Conservation (phyloP, 2,329 filamentous ascomycete species). For the Fusarium sp. region DNA sequence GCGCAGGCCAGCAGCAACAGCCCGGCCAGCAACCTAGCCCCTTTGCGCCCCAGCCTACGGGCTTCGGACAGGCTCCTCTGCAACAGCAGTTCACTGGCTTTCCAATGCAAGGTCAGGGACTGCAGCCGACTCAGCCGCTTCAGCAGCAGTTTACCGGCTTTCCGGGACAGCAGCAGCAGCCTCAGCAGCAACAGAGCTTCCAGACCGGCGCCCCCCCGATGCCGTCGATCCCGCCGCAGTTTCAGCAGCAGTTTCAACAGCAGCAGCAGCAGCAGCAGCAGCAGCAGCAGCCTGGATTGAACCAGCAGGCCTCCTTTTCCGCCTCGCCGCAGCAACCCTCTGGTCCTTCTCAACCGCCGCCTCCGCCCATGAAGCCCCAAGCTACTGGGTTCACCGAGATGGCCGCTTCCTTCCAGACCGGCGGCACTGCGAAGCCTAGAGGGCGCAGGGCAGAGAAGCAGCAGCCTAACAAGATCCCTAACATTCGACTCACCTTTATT, state of each 20-base stretch:
- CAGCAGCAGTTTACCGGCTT: constrained; percentile 79
- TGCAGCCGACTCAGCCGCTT: constrained; percentile 69
- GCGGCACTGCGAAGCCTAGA: constrained; percentile 58
- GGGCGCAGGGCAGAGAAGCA: constrained; percentile 61
- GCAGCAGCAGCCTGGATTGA: constrained; percentile 58
- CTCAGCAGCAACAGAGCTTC: constrained; percentile 67
- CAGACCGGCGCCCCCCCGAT: constrained; percentile 70
- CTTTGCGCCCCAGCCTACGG: constrained; percentile 71
- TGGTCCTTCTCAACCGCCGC: constrained; percentile 61
- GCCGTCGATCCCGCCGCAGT: constrained; percentile 70
- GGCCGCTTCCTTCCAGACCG: constrained; percentile 74
- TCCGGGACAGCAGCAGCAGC: constrained; percentile 59
- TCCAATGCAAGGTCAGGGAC: constrained; percentile 63
- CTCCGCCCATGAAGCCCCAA: constrained; percentile 74
- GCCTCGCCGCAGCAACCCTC: constrained; percentile 64
- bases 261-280: constrained; percentile 63
- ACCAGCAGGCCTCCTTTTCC: constrained; percentile 60
- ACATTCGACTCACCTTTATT: constrained; percentile 94
- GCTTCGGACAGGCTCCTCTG: constrained; percentile 64
- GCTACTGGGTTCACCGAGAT: constrained; percentile 75
- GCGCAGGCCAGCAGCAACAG: constrained; percentile 59
- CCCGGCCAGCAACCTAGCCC: constrained; percentile 63
- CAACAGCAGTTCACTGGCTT: constrained; percentile 73
- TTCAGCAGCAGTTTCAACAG: constrained; percentile 69
- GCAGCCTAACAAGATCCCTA: constrained; percentile 83